Percentiles rank a stretch among this genome's conserved stretches.
Conservation (phyloP, 1,284 basidiomycete species). For the Puccinia coronata region DNA sequence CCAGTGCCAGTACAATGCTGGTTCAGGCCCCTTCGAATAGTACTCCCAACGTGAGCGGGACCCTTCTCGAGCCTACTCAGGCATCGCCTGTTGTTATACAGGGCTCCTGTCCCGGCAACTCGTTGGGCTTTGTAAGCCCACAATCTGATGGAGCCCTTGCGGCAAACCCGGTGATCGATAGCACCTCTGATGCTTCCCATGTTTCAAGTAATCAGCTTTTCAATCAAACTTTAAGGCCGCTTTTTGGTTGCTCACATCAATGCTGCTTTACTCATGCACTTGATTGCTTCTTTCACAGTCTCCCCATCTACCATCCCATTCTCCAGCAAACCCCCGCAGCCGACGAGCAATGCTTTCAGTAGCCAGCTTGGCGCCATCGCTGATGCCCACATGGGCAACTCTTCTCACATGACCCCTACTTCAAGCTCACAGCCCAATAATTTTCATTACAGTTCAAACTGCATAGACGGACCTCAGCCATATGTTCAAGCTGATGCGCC, state of each 20-base stretch:
- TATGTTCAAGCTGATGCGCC: constrained; percentile 17
- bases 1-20: neutral
- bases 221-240: neutral
- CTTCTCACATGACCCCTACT: neutral
- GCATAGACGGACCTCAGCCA: neutral
- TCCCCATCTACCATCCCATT: constrained; percentile 4
- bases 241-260: neutral
- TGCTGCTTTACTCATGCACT: neutral
- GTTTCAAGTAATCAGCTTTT: constrained; percentile 12
- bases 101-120: neutral
- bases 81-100: neutral
- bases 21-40: neutral
- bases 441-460: constrained; percentile 1
- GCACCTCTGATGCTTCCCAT: constrained; percentile 12
- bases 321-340: neutral
- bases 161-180: constrained; percentile 3
- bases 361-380: constrained; percentile 48
- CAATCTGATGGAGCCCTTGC: constrained; percentile 2
- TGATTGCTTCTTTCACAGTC: neutral
- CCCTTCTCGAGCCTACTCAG: neutral
- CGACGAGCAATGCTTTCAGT: constrained; percentile 19
- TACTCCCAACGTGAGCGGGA: neutral
- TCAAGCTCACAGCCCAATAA: constrained; percentile 18
- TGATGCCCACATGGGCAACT: constrained; percentile 48
- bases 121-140: neutral